Conservation (phyloP, 345 rosid species). For the Eucalyptus sp. region DNA sequence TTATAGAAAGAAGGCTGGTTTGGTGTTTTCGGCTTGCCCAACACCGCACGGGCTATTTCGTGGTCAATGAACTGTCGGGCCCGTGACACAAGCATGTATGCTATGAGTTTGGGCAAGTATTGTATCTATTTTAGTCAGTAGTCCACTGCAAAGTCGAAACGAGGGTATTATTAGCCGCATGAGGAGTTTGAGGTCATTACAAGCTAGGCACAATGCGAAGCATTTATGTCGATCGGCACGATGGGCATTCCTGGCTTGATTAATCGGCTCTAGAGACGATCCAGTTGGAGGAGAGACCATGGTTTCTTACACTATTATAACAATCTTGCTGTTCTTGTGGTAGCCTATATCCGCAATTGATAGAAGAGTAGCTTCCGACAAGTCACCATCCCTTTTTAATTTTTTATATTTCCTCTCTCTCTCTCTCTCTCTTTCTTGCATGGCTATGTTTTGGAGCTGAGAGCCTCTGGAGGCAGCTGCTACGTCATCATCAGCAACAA, state of each 20-base stretch:
- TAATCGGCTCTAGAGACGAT: not conserved
- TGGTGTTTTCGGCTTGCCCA: rapidly evolving
- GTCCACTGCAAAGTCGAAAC: not conserved
- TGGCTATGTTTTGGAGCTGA: too few relatives aligned
- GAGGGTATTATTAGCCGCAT: rapidly evolving
- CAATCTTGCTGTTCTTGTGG: not conserved
- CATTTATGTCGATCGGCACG: not conserved
- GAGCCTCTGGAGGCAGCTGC: too few relatives aligned
- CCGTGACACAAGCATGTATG: not conserved
- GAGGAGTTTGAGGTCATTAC: not conserved
- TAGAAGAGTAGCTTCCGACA: not conserved
- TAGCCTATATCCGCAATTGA: not conserved
- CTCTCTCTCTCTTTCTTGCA: not conserved
- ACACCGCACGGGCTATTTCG: rapidly evolving
- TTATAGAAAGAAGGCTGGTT: too few relatives aligned
- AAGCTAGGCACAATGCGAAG: not conserved
- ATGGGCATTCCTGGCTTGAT: not conserved
- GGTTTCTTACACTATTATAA: not conserved
- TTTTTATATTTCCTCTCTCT: too few relatives aligned
- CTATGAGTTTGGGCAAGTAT: not conserved
- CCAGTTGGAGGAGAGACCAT: not conserved
- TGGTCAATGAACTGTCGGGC: rapidly evolving
- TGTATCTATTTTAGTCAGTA: rapidly evolving
- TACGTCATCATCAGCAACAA: not conserved
- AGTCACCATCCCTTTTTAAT: too few relatives aligned